phyloP scores from a whole-genome alignment of 2,329 filamentous ascomycete genomes.

The Fusarium brachygibbosum region DNA sequence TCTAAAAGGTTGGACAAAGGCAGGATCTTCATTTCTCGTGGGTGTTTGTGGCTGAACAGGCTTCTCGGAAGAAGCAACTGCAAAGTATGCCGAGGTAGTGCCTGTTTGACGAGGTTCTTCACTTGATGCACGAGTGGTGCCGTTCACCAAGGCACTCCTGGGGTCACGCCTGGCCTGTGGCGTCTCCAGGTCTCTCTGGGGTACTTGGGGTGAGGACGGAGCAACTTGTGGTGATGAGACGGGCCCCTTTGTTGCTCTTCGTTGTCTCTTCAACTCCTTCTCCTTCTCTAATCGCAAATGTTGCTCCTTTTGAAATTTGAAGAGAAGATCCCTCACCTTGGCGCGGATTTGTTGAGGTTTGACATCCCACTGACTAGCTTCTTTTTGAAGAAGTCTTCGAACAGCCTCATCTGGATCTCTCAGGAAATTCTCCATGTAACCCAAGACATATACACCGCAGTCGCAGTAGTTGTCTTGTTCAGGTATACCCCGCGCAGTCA shows the following conservation, averaged over 20 bases:
- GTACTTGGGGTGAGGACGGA: conserved; percentile 34
- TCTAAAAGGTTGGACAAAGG: conserved; percentile 37
- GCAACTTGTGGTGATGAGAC: conserved; percentile 33
- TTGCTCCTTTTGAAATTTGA: conserved; percentile 72
- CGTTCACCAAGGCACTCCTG: conserved; percentile 23
- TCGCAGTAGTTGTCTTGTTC: conserved; percentile 87
- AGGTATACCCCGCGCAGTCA: conserved; percentile 82
- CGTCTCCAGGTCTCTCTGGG: conserved; percentile 26
- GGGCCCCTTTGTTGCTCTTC: conserved; percentile 49
- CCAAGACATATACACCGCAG: conserved; percentile 88
- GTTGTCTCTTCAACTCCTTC: conserved; percentile 53
- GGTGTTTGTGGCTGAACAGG: conserved; percentile 16
- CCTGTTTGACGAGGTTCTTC: conserved; percentile 12
- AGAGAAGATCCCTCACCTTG: conserved; percentile 75
- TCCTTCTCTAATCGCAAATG: conserved; percentile 58
- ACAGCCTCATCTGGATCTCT: conserved; percentile 79
- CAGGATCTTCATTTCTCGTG: conserved; percentile 28
- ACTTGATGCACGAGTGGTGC: conserved; percentile 1
- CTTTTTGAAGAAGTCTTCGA: conserved; percentile 72
- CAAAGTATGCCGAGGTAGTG: conserved; percentile 32
- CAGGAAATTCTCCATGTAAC: conserved; percentile 87
- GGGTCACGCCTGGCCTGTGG: conserved; percentile 15
- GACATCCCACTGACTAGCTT: conserved; percentile 66
- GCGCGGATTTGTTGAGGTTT: conserved; percentile 71
- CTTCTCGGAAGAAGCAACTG: conserved; percentile 10